A percentile compares a stretch with the other conserved stretches of the same genome.
Conservation (phyloP, 306 rosid genomes). For the Purshia tridentata region DNA sequence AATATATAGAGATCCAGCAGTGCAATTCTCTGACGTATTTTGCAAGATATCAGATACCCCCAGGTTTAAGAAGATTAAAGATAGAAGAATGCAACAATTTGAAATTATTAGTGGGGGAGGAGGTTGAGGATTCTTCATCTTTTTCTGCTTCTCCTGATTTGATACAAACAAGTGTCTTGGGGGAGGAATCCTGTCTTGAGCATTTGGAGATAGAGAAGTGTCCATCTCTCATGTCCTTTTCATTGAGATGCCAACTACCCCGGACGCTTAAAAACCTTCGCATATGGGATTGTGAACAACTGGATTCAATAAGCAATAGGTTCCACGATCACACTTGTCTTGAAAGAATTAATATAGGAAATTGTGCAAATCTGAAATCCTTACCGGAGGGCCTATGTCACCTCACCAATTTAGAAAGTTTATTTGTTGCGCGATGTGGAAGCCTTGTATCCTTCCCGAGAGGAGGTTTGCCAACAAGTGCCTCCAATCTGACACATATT, state of each 20-base stretch:
- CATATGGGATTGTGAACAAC: constrained; percentile 28
- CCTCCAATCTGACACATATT: constrained; percentile 6
- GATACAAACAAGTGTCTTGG: no score
- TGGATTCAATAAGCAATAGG: constrained; percentile 33
- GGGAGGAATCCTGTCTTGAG: constrained; percentile 6
- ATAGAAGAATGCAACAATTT: not conserved
- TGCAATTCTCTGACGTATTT: not conserved
- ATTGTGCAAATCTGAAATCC: not conserved
- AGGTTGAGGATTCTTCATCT: not conserved
- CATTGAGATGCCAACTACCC: constrained; percentile 31
- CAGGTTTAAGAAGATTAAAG: not conserved
- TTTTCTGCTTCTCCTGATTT: not conserved
- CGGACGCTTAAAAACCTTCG: constrained; percentile 7
- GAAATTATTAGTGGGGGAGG: not conserved
- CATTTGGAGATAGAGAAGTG: constrained; percentile 36
- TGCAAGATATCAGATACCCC: not conserved
- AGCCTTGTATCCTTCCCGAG: constrained; percentile 19
- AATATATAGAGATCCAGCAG: not conserved
- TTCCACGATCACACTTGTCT: constrained; percentile 21
- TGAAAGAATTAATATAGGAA: not conserved
- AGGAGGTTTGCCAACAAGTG: not conserved
- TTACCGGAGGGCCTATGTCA: not conserved
- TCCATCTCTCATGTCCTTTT: constrained; percentile 32
- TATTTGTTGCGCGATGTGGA: not conserved
- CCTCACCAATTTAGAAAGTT: not conserved